Base-by-base conservation (phyloP, 2,329 filamentous ascomycete genomes). In the Penicillium sp. region DNA sequence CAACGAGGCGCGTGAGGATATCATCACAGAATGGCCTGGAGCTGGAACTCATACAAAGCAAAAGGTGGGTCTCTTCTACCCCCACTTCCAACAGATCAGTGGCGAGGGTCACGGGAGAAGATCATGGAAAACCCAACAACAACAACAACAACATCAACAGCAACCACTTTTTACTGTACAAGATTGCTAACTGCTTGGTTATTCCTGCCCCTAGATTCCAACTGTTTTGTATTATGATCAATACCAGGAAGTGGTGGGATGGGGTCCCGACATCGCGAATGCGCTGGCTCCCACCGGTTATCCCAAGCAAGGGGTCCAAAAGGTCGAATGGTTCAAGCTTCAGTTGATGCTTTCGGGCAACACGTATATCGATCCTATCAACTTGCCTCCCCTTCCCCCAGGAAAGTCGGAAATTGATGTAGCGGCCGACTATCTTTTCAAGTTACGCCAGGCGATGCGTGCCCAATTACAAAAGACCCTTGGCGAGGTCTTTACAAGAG, bases 201-300 rank as follows among this genome's bases (percentile, higher is more conserved):
- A 26, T 26, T 26, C 26, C 26, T n/a, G n/a, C 15, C 29, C 29
- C 52, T 63, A 71, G 95, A 98, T 99, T 71, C 95, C 95, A 17
- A 98, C 95, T 15, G 95, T 99, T n/a, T 87, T 99, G 64, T 99
- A 99, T 83, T 99, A 99, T 76, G 95, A 99, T 76, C 94, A 98
- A 80, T 97, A 97, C 79, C 95, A 99, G 75, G 97, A 98, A 79
- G 95, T 99, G 53, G 95, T 98, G n/a, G 95, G 95, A 71, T 99
- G 95, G 95, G 95, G 95, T 65, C 93, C 94, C 61, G 95, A 99
- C 83, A 98, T 98, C 72, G 92, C 95, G 64, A 94, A 98, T 80
- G 95, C 95, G 67, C 86, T 98, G 67, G 94, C 95, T 57, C 95
- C 95, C 31, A 98, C 95, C 46, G 95, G 95, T 66, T 98, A 98